Evolutionary conservation across 371 early-diverging fungal genomes (phyloP).

Genomic region (Apophysomyces elegans): DNA sequence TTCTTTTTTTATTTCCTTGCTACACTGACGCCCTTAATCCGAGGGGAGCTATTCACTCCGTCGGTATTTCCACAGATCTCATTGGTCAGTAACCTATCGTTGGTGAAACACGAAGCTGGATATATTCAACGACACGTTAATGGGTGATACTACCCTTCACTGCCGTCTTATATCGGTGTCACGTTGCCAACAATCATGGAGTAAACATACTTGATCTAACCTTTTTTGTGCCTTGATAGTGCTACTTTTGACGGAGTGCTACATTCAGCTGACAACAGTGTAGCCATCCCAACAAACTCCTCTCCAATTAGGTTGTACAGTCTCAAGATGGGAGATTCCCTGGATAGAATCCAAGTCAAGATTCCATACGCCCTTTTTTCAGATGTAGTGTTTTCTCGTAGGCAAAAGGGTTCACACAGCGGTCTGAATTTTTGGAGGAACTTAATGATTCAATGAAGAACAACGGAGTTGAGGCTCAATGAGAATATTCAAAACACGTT

Average conservation of each 20-base stretch:
- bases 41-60: too few relatives aligned
- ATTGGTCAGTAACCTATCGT: too few relatives aligned
- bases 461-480: too few relatives aligned
- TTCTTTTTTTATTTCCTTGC: background rate
- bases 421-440: too few relatives aligned
- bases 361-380: background rate
- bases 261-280: background rate
- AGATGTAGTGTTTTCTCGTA: too few relatives aligned
- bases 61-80: too few relatives aligned
- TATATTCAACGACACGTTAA: background rate
- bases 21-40: too few relatives aligned
- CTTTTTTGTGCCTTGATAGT: background rate
- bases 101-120: background rate
- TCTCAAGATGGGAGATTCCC: background rate
- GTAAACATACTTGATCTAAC: background rate
- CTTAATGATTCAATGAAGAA: too few relatives aligned
- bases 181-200: background rate
- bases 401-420: too few relatives aligned
- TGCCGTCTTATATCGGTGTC: background rate
- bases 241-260: background rate
- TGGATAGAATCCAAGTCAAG: background rate
- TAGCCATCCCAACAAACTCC: background rate
- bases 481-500: too few relatives aligned
- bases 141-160: background rate
- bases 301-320: constrained; percentile 2